These are phyloP conservation scores for Fusarium lateritium DNA, from an alignment of 2,329 filamentous ascomycete species.

Conservation along the genomic window DNA sequence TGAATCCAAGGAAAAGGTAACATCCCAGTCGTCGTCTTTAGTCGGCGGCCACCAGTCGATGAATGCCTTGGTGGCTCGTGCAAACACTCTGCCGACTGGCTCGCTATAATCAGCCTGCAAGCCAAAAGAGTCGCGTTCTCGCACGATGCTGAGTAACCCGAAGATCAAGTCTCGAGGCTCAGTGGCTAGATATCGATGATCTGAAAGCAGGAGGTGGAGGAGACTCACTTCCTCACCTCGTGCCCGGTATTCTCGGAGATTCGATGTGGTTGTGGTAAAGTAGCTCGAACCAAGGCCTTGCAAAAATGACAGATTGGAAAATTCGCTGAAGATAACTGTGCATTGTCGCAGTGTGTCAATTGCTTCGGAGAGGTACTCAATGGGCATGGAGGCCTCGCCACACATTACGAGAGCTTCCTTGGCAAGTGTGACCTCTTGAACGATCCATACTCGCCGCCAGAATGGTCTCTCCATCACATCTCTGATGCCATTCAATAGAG, in stretches of 20 bases:
- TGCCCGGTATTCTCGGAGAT: not conserved
- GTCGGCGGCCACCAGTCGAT: slow-evolving; percentile 30
- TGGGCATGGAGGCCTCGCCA: not conserved
- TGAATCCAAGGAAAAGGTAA: not conserved
- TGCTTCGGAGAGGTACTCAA: slow-evolving; percentile 15
- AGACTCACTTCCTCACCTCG: not conserved
- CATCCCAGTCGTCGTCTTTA: not conserved
- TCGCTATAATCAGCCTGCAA: slow-evolving; percentile 21
- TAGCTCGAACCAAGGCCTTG: not conserved
- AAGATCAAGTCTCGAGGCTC: slow-evolving; percentile 45
- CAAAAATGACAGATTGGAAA: not conserved
- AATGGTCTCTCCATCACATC: slow-evolving; percentile 21
- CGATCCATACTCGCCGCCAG: slow-evolving; percentile 25
- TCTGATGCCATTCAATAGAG: not conserved
- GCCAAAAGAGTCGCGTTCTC: slow-evolving; percentile 8
- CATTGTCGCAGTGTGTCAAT: slow-evolving; percentile 10
- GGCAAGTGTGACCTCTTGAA: slow-evolving; percentile 18
- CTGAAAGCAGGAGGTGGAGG: slow-evolving; percentile 10
- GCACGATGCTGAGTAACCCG: slow-evolving; percentile 30
- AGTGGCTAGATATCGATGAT: slow-evolving; percentile 34
- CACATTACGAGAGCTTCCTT: slow-evolving; percentile 16
- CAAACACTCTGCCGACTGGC: slow-evolving; percentile 15
- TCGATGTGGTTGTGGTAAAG: not conserved
- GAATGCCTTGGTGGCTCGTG: slow-evolving; percentile 15
- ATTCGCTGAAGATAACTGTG: not conserved